phyloP scores from a whole-genome alignment of 768 basidiomycete genomes.

The Russula abietina region DNA sequence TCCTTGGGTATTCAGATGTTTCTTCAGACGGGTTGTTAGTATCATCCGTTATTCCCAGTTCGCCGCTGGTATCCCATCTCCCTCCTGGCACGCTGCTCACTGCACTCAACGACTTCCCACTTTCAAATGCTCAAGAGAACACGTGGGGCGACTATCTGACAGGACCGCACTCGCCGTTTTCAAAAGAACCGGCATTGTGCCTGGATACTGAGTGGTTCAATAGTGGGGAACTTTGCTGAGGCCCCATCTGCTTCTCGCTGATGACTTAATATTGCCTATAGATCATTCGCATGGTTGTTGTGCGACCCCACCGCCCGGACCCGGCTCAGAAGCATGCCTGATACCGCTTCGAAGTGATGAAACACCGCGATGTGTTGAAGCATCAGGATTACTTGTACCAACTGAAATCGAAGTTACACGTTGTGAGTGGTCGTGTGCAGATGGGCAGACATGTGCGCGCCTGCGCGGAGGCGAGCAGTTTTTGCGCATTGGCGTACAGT shows the following conservation, averaged over 20 bases:
- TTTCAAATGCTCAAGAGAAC: slow-evolving; percentile 35
- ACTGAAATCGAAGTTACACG: slow-evolving; percentile 29
- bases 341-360: slow-evolving; percentile 39
- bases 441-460: slow-evolving; percentile 45
- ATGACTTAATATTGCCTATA: slow-evolving; percentile 28
- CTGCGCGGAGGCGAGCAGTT: slow-evolving; percentile 48
- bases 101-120: slow-evolving; percentile 53
- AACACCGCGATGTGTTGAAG: slow-evolving; percentile 49
- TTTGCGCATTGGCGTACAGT: slow-evolving; percentile 46
- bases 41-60: slow-evolving; percentile 48
- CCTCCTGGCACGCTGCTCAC: slow-evolving; percentile 54
- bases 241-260: background rate
- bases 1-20: slow-evolving; percentile 49
- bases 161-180: slow-evolving; percentile 5
- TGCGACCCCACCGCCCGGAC: slow-evolving; percentile 19
- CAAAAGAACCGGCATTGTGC: slow-evolving; percentile 22
- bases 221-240: slow-evolving; percentile 29
- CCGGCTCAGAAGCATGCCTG: slow-evolving; percentile 27
- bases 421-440: slow-evolving; percentile 40
- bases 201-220: slow-evolving; percentile 18
- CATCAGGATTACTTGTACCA: slow-evolving; percentile 43
- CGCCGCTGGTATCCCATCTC: slow-evolving; percentile 55
- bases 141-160: slow-evolving; percentile 46
- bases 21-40: slow-evolving; percentile 50
- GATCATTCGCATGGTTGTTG: slow-evolving; percentile 27